Percentiles rank a stretch among this genome's conserved stretches.
Conservation (phyloP, 331 rosid species). For the Quercus phellos region DNA sequence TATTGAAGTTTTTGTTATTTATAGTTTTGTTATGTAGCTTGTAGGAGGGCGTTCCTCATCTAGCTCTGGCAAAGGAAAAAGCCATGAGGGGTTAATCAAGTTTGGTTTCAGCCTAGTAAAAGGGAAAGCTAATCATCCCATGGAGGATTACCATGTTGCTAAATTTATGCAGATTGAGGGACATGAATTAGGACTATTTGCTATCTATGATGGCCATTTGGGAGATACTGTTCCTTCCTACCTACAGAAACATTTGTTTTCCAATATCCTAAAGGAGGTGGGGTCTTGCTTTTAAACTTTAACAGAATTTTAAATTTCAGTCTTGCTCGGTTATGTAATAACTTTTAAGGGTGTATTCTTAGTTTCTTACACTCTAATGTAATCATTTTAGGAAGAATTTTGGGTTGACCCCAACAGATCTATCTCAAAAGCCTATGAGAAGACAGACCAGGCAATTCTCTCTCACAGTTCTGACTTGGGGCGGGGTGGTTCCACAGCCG, state of each 20-base stretch:
- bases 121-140: constrained; percentile 94
- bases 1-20: constrained; percentile 5
- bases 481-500: constrained; percentile 93
- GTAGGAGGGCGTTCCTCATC: constrained; percentile 55
- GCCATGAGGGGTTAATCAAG: constrained; percentile 58
- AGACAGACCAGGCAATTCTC: constrained; percentile 84
- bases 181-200: constrained; percentile 84
- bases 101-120: constrained; percentile 83
- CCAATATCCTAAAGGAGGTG: constrained; percentile 83
- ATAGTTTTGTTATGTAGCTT: constrained; percentile 35
- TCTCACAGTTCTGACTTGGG: constrained; percentile 88
- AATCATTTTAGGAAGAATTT: constrained; percentile 62
- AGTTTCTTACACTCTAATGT: constrained; percentile 12
- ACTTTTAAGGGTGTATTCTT: constrained; percentile 7
- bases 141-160: constrained; percentile 98
- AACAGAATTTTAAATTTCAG: not conserved
- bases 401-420: constrained; percentile 72
- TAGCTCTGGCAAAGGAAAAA: constrained; percentile 81
- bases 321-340: constrained; percentile 7
- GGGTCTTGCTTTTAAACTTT: constrained; percentile 9
- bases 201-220: constrained; percentile 88
- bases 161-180: constrained; percentile 60
- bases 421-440: constrained; percentile 80
- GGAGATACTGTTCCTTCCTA: constrained; percentile 84
- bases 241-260: constrained; percentile 79